Evolutionary conservation across 2,329 filamentous ascomycete genomes (phyloP).

Genomic region (Aspergillus pseudoglaucus): DNA sequence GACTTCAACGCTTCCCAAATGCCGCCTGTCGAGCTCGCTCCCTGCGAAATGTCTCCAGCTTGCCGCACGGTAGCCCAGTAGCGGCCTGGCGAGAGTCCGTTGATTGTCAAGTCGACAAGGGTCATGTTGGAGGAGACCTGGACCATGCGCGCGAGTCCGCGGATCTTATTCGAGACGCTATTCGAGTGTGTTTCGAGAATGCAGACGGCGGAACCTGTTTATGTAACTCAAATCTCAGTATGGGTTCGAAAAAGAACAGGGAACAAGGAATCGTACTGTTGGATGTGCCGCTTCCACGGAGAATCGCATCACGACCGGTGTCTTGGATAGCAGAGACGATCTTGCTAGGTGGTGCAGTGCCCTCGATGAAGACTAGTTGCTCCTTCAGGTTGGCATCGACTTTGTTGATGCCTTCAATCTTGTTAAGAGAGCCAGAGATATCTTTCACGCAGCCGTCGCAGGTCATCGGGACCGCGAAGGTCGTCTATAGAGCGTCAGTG

Average conservation of each 20-base stretch:
- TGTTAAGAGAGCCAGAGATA: conserved; percentile 70
- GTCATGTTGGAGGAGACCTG: conserved; percentile 74
- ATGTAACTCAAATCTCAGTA: neutral
- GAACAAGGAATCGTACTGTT: conserved; percentile 54
- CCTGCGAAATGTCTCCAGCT: conserved; percentile 77
- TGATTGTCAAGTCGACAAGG: conserved; percentile 79
- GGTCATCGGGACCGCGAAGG: conserved; percentile 89
- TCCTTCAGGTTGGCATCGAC: conserved; percentile 76
- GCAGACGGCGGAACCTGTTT: conserved; percentile 59
- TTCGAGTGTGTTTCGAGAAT: conserved; percentile 81
- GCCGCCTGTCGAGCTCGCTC: conserved; percentile 73
- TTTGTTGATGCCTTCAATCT: conserved; percentile 71
- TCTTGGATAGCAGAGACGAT: conserved; percentile 84
- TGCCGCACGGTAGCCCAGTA: conserved; percentile 82
- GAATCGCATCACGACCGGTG: conserved; percentile 87
- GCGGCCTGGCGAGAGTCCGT: conserved; percentile 70
- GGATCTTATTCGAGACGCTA: conserved; percentile 60
- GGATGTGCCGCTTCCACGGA: conserved; percentile 78
- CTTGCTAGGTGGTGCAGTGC: conserved; percentile 80
- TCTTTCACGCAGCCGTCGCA: conserved; percentile 85
- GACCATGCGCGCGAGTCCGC: conserved; percentile 87
- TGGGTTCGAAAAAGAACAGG: neutral
- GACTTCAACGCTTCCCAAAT: conserved; percentile 62
- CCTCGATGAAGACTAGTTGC: conserved; percentile 77
- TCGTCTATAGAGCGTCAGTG: conserved; percentile 54